These are phyloP conservation scores for Solanum ahanhuiri DNA, from an alignment of 257 asterid species.

Conservation along the genomic window DNA sequence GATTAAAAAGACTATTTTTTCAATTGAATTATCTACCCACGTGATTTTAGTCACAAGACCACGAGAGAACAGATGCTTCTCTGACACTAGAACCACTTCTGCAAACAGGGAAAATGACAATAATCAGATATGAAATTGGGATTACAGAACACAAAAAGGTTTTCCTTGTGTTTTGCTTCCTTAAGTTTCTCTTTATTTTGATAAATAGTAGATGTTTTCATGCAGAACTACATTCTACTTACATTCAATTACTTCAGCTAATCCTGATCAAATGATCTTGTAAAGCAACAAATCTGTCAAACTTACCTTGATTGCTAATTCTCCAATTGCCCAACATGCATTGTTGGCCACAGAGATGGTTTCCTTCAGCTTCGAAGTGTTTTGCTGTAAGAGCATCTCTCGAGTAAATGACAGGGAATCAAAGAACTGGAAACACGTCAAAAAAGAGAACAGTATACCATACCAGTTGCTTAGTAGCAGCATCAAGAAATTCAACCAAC, in stretches of 20 bases:
- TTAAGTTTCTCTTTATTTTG: neutral
- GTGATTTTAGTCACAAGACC: neutral
- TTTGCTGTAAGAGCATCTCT: slow-evolving; percentile 54
- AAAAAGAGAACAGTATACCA: slow-evolving; percentile 15
- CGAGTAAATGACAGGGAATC: slow-evolving; percentile 1
- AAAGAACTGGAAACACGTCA: neutral
- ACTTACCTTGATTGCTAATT: slow-evolving; percentile 76
- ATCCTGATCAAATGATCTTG: neutral
- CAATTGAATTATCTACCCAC: neutral
- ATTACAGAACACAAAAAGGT: neutral
- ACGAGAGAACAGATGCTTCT: neutral
- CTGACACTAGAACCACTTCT: neutral
- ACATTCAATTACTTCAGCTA: neutral
- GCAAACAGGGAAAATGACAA: neutral
- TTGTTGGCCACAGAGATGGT: slow-evolving; percentile 91
- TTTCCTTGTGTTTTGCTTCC: neutral
- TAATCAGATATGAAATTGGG: neutral
- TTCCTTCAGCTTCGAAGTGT: slow-evolving; percentile 71
- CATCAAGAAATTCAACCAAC: slow-evolving; percentile 72
- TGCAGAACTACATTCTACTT: neutral
- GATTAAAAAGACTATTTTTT: neutral
- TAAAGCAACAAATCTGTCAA: neutral
- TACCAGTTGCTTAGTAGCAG: slow-evolving; percentile 90
- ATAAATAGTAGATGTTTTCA: neutral
- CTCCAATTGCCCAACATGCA: slow-evolving; percentile 99